Conservation (phyloP, 31 red algal genomes). For the Odonthalia washingtoniensis region DNA sequence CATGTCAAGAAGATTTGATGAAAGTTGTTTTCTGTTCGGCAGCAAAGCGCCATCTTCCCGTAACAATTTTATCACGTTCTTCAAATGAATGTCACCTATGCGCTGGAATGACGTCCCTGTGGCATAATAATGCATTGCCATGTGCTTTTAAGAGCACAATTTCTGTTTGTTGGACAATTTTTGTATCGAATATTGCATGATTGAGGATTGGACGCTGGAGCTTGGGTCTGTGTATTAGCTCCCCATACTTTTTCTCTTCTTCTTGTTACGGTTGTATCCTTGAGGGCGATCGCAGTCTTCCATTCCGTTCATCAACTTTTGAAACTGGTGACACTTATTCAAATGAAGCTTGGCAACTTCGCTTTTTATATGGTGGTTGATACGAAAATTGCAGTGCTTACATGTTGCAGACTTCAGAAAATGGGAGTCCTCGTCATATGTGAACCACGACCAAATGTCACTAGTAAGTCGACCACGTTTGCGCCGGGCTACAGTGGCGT, state of each 20-base stretch:
- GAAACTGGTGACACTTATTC: background rate
- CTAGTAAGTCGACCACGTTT: background rate
- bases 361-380: background rate
- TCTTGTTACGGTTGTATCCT: background rate
- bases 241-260: background rate
- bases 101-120: background rate
- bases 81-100: background rate
- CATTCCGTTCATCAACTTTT: background rate
- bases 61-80: background rate
- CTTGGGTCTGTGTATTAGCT: background rate
- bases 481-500: background rate
- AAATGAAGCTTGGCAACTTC: background rate
- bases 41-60: background rate
- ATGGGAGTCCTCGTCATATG: background rate
- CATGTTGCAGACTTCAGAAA: background rate
- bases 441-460: background rate
- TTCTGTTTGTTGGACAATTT: background rate
- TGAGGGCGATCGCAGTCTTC: background rate
- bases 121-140: background rate
- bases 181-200: background rate
- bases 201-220: background rate
- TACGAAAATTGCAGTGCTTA: background rate
- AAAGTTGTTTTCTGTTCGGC: slow-evolving; percentile 1
- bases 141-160: background rate
- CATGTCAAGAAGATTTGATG: background rate